These are phyloP conservation scores for Phytophthora idaei DNA, from an alignment of 352 stramenopile species.

Conservation along the genomic window DNA sequence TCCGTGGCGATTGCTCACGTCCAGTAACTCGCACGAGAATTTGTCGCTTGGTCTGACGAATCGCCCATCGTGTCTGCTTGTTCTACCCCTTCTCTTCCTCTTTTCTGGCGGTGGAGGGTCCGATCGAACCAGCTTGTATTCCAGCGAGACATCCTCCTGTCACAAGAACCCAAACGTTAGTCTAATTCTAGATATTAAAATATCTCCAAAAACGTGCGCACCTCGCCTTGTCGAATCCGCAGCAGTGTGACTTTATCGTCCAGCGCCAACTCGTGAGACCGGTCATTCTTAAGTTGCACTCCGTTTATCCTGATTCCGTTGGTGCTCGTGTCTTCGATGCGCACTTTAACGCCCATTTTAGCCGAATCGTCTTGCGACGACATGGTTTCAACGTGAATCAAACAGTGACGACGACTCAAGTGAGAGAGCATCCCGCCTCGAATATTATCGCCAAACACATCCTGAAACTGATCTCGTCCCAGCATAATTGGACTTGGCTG, in stretches of 20 bases:
- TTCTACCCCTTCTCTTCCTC: slow-evolving; percentile 16
- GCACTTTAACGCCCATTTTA: slow-evolving; percentile 45
- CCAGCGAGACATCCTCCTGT: slow-evolving; percentile 54
- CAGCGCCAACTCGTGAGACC: slow-evolving; percentile 50
- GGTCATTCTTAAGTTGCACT: slow-evolving; percentile 49
- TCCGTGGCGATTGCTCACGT: slow-evolving; percentile 25
- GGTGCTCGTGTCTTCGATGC: slow-evolving; percentile 76
- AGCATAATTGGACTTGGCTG: slow-evolving; percentile 41
- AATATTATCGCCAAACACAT: slow-evolving; percentile 76
- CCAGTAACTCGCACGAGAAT: slow-evolving; percentile 31
- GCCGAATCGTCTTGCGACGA: slow-evolving; percentile 30
- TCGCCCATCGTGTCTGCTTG: slow-evolving; percentile 40
- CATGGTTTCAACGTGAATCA: slow-evolving; percentile 58
- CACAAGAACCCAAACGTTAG: slow-evolving; percentile 1
- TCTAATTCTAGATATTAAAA: neutral
- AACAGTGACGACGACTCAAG: slow-evolving; percentile 65
- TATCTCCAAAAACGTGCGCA: slow-evolving; percentile 27
- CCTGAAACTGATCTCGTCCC: slow-evolving; percentile 62
- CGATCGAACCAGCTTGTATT: slow-evolving; percentile 43
- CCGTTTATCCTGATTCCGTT: slow-evolving; percentile 74
- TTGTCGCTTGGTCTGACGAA: slow-evolving; percentile 38
- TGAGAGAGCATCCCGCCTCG: slow-evolving; percentile 54
- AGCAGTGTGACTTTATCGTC: slow-evolving; percentile 67
- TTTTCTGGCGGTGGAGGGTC: slow-evolving; percentile 13
- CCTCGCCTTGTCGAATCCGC: slow-evolving; percentile 50